These are phyloP conservation scores for Entoloma clypeatum DNA, from an alignment of 1,284 basidiomycete species.

Conservation along the genomic window DNA sequence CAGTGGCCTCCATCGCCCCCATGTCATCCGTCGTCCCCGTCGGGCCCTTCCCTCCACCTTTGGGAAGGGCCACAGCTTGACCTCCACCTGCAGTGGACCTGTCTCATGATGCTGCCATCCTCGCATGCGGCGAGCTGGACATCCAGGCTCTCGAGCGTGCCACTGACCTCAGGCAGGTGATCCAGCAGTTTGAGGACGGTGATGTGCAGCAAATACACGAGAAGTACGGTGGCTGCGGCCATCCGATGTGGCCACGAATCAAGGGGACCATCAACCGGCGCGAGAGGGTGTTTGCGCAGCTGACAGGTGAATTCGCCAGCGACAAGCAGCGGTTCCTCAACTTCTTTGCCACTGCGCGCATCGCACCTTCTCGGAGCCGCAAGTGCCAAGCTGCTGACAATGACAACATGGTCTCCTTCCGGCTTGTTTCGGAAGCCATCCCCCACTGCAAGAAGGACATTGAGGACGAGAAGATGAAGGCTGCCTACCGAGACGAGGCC, in stretches of 20 bases:
- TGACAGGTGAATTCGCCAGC: background rate
- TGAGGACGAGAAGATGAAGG: conserved; percentile 1
- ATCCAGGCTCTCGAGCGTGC: conserved; percentile 1
- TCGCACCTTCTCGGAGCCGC: background rate
- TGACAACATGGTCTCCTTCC: background rate
- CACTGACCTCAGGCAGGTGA: background rate
- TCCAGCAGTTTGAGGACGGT: conserved; percentile 3
- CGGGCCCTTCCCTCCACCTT: too few relatives aligned
- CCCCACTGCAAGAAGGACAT: conserved; percentile 6
- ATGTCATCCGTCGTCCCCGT: too few relatives aligned
- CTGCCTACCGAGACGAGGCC: background rate
- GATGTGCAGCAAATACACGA: conserved; percentile 3
- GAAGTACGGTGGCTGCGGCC: conserved; percentile 2
- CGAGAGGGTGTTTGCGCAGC: conserved; percentile 3
- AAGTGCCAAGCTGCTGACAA: conserved; percentile 4
- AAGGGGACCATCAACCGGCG: conserved; percentile 5
- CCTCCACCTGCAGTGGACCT: too few relatives aligned
- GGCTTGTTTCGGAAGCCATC: conserved; percentile 1
- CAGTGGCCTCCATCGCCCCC: too few relatives aligned
- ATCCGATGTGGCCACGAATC: conserved; percentile 4
- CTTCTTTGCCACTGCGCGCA: background rate
- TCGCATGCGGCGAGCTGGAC: conserved; percentile 1
- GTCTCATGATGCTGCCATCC: background rate
- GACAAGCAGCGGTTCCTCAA: conserved; percentile 2
- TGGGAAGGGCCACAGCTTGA: too few relatives aligned